Conservation (phyloP, 345 rosid species). For the Boechera retrofracta region DNA sequence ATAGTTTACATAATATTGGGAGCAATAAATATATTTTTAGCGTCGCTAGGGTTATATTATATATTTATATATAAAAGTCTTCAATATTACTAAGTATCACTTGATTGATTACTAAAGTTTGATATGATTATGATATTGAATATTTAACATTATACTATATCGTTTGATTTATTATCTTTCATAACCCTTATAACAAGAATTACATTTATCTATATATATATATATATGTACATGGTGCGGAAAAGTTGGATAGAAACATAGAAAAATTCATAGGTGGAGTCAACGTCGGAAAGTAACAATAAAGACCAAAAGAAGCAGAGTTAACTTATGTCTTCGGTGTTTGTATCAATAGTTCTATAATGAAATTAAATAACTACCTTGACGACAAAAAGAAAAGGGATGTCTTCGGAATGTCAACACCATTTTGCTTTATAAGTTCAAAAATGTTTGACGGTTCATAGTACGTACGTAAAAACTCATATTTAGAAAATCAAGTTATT, state of each 20-base stretch:
- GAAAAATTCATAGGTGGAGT: slow-evolving; percentile 34
- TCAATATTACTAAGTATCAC: neutral
- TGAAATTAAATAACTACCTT: neutral
- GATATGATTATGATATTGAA: neutral
- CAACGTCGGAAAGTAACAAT: slow-evolving; percentile 31
- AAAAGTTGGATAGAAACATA: slow-evolving; percentile 35
- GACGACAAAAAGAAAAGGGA: slow-evolving; percentile 8
- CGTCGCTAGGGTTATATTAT: neutral
- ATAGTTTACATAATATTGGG: neutral
- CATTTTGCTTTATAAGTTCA: slow-evolving; percentile 18
- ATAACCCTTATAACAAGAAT: neutral
- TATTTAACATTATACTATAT: neutral
- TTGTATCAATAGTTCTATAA: neutral
- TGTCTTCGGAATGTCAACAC: slow-evolving; percentile 39
- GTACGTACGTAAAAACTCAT: slow-evolving; percentile 16
- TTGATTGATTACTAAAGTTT: neutral
- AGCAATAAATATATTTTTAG: neutral
- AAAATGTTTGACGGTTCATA: slow-evolving; percentile 27
- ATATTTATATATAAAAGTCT: neutral
- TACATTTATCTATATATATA: neutral
- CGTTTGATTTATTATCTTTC: neutral
- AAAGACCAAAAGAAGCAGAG: slow-evolving; percentile 36
- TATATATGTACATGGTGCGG: neutral
- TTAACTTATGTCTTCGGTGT: slow-evolving; percentile 13
- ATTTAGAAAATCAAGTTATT: neutral